phyloP scores from a whole-genome alignment of 805 yeast genomes.

The Maudiozyma saulgeensis region DNA sequence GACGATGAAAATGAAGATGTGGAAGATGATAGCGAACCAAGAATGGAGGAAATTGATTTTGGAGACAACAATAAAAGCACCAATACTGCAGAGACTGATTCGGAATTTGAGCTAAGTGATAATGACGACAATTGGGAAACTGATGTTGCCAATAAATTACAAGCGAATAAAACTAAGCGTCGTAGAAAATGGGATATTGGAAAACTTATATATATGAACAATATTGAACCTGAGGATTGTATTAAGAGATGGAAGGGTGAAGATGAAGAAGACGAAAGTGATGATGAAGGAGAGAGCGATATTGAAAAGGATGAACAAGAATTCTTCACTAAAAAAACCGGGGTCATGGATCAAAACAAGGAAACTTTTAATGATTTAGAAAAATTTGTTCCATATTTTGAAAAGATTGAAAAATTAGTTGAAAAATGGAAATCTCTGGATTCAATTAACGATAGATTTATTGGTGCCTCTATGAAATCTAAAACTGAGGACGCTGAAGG shows the following conservation, averaged over 20 bases:
- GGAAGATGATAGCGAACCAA: slow-evolving; percentile 33
- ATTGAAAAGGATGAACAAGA: slow-evolving; percentile 33
- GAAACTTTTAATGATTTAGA: slow-evolving; percentile 23
- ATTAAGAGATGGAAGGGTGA: slow-evolving; percentile 61
- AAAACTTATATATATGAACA: slow-evolving; percentile 69
- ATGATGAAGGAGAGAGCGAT: slow-evolving; percentile 33
- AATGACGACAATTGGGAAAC: slow-evolving; percentile 30
- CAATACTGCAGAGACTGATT: slow-evolving; percentile 43
- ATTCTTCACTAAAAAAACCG: slow-evolving; percentile 47
- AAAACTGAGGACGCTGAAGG: slow-evolving; percentile 22
- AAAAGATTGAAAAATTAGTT: slow-evolving; percentile 25
- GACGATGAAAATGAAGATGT: slow-evolving; percentile 38
- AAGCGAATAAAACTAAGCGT: slow-evolving; percentile 35
- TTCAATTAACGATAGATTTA: slow-evolving; percentile 24
- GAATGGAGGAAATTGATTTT: slow-evolving; percentile 42
- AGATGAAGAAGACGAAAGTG: slow-evolving; percentile 31
- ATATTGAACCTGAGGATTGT: slow-evolving; percentile 65
- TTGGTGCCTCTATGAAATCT: slow-evolving; percentile 26
- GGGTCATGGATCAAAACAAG: slow-evolving; percentile 6
- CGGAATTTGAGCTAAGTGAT: slow-evolving; percentile 37
- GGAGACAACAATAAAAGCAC: slow-evolving; percentile 31
- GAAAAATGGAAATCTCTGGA: slow-evolving; percentile 25
- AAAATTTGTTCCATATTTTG: slow-evolving; percentile 27
- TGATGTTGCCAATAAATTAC: slow-evolving; percentile 50
- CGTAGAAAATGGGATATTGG: slow-evolving; percentile 68